Conservation (phyloP, 495 filamentous ascomycete species). For the Endocarpon pusillum region DNA sequence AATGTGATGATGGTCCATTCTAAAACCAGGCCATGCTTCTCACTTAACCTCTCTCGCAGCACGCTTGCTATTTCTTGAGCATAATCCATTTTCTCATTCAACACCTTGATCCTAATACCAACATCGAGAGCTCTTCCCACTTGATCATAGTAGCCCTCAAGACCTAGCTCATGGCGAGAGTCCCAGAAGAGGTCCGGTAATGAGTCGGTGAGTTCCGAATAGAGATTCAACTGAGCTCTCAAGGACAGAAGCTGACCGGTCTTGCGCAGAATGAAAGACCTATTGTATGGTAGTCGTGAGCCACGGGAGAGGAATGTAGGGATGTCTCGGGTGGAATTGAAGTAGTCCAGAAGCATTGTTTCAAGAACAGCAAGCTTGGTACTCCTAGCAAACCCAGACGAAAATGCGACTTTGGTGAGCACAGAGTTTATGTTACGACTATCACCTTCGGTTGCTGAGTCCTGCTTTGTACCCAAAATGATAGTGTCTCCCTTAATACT, state of each 20-base stretch:
- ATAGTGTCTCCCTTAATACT: conserved; percentile 80
- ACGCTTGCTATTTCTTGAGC: conserved; percentile 89
- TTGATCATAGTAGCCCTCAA: conserved; percentile 88
- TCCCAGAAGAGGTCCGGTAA: conserved; percentile 97
- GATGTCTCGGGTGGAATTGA: conserved; percentile 66
- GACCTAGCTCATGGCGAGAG: conserved; percentile 62
- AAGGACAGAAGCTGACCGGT: conserved; percentile 85
- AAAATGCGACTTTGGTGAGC: conserved; percentile 89
- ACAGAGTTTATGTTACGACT: conserved; percentile 48
- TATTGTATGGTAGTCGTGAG: conserved; percentile 48
- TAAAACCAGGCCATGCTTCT: conserved; percentile 70
- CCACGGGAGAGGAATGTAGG: conserved; percentile 53
- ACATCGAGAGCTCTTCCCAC: conserved; percentile 83
- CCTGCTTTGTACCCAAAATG: conserved; percentile 57
- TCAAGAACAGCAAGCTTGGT: conserved; percentile 96
- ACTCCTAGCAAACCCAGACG: conserved; percentile 79
- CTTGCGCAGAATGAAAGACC: conserved; percentile 73
- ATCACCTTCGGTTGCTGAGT: conserved; percentile 14
- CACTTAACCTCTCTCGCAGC: conserved; percentile 71
- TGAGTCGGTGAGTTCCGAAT: conserved; percentile 89
- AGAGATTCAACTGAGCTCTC: conserved; percentile 85
- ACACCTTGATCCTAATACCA: conserved; percentile 72
- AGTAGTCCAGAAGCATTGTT: conserved; percentile 62
- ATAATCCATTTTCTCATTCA: conserved; percentile 97
- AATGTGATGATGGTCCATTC: conserved; percentile 95